These are phyloP conservation scores for Populus davidiana DNA, from an alignment of 345 rosid genomes.

Conservation along the genomic window DNA sequence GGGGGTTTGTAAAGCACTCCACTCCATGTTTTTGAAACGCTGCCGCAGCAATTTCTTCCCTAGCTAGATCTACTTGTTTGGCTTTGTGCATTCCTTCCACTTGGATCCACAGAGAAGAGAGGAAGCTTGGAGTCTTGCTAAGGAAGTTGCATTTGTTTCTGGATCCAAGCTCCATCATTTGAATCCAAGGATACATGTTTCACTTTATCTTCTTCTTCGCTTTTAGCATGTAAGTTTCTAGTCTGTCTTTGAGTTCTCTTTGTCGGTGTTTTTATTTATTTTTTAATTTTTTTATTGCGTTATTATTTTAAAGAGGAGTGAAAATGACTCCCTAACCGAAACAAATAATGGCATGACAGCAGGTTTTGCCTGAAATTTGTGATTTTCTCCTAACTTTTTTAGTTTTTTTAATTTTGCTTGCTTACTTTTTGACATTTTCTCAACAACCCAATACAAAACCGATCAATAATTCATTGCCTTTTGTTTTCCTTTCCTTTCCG, in stretches of 20 bases:
- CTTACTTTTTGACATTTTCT: constrained; percentile 7
- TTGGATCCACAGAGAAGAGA: constrained; percentile 10
- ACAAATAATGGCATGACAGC: background rate
- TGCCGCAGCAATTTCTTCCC: background rate
- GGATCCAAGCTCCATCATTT: constrained; percentile 16
- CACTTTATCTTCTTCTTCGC: background rate
- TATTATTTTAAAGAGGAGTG: constrained; percentile 2
- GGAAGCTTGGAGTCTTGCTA: background rate
- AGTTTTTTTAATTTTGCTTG: background rate
- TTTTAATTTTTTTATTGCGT: background rate
- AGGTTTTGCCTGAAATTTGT: constrained; percentile 15
- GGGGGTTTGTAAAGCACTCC: background rate
- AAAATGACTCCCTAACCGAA: constrained; percentile 26
- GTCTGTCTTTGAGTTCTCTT: background rate
- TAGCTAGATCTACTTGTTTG: background rate
- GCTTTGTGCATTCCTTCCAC: background rate
- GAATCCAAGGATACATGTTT: constrained; percentile 1
- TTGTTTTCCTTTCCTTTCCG: background rate
- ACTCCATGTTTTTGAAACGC: background rate
- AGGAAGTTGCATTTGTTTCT: constrained; percentile 21
- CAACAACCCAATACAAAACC: background rate
- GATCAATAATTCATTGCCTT: background rate
- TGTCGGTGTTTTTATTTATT: background rate
- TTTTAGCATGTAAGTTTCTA: constrained; percentile 8
- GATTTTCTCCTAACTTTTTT: background rate